Base-by-base conservation (phyloP, 163 green algal species). In the Prototheca cutis region DNA sequence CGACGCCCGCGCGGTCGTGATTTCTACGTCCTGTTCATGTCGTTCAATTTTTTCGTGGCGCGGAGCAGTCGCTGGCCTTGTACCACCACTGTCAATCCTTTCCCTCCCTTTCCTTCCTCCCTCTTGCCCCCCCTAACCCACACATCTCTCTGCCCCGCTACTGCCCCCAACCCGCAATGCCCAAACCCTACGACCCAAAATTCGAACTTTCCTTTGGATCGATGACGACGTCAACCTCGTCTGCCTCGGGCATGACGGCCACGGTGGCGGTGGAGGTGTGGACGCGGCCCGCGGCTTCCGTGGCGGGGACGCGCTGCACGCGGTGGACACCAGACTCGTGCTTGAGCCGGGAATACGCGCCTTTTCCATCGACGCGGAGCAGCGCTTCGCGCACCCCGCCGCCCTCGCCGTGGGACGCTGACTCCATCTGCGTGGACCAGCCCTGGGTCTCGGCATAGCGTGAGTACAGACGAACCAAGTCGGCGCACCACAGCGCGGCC, bases 181-280 rank as follows among this genome's bases (percentile, higher is more conserved):
- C n/a, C n/a, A n/a, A n/a, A n/a, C n/a, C n/a, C n/a, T n/a, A n/a
- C n/a, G n/a, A n/a, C n/a, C n/a, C n/a, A n/a, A n/a, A n/a, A n/a
- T n/a, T n/a, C n/a, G n/a, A n/a, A n/a, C 61, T 2, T 40, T 56
- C 70, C 55, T 86, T 87, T 18, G 73, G 58, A 40, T 84, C 76
- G 33, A 90, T 73, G 28, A 73, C 58, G 2, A 84, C 78, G 29
- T 82, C 70, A 48, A 90, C 85, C 36, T 92, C 82, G 42, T 91
- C 84, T 13, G 87, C 85, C 64, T 97, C 80, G 2, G 73, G 73
- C 83, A 91, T 90, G 60, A 90, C 60, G 1, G 90, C 89, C 17
- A 97, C 87, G 17, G 85, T 88, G 19, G 87, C 90, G 1, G 90
- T 88, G 55, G 78, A 91, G 6, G 90, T 97, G 72, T 97, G 90